phyloP scores from a whole-genome alignment of 305 asterid species.

The Fraxinus xanthoxyloides region DNA sequence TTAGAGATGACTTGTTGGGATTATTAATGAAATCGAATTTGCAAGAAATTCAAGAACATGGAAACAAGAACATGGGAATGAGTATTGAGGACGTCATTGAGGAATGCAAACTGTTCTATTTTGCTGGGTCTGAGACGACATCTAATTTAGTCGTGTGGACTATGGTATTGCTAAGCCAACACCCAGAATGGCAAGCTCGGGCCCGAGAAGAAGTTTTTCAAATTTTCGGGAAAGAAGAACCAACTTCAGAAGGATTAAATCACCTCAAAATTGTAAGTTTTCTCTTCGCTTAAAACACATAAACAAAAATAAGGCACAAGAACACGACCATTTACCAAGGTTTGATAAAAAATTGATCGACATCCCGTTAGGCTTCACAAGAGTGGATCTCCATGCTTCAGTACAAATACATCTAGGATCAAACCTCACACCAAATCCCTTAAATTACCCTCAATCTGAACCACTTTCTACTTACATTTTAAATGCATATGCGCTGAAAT shows the following conservation, averaged over 20 bases:
- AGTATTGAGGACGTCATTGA: slow-evolving; percentile 36
- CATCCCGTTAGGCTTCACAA: not conserved
- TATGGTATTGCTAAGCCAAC: slow-evolving; percentile 25
- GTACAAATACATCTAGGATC: not conserved
- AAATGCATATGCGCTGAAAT: not conserved
- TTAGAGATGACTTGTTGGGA: slow-evolving; percentile 36
- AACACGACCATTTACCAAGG: not conserved
- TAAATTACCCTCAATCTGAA: not conserved
- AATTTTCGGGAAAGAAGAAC: slow-evolving; percentile 28
- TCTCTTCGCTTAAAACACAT: not conserved
- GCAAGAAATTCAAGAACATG: slow-evolving; percentile 27
- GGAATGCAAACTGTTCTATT: slow-evolving; percentile 41
- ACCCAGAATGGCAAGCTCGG: slow-evolving; percentile 38
- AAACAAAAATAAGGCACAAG: not conserved
- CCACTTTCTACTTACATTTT: not conserved
- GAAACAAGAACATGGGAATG: slow-evolving; percentile 33
- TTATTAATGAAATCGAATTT: slow-evolving; percentile 40
- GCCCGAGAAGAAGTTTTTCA: slow-evolving; percentile 37
- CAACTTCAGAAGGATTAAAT: slow-evolving; percentile 33
- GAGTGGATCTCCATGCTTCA: not conserved
- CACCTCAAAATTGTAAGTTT: slow-evolving; percentile 39
- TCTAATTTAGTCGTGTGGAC: slow-evolving; percentile 40
- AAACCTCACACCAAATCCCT: not conserved
- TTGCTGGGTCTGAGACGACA: slow-evolving; percentile 45
- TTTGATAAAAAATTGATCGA: not conserved